Conservation (phyloP, 2,329 filamentous ascomycete genomes). For the Anthostomella pinea region DNA sequence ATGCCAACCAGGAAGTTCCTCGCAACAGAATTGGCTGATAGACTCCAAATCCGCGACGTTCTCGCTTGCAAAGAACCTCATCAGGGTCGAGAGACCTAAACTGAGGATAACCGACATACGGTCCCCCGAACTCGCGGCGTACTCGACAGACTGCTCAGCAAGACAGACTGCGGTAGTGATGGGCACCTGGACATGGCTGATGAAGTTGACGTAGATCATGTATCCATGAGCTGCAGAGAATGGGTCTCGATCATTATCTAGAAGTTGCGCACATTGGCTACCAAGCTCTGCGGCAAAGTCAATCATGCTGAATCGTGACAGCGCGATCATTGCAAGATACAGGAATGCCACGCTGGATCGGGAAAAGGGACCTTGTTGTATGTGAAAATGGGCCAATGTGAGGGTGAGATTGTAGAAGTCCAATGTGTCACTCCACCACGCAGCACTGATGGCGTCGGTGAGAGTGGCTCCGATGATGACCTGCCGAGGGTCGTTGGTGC, state of each 20-base stretch:
- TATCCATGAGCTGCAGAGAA: slow-evolving; percentile 67
- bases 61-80: slow-evolving; percentile 68
- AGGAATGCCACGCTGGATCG: slow-evolving; percentile 69
- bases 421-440: slow-evolving; percentile 70
- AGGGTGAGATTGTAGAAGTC: slow-evolving; percentile 71
- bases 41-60: slow-evolving; percentile 67
- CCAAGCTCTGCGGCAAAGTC: slow-evolving; percentile 66
- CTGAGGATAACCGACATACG: slow-evolving; percentile 69
- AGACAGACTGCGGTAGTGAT: slow-evolving; percentile 55
- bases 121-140: slow-evolving; percentile 65
- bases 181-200: slow-evolving; percentile 68
- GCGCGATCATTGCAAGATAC: slow-evolving; percentile 63
- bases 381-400: slow-evolving; percentile 63
- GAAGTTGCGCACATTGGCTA: slow-evolving; percentile 58
- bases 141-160: slow-evolving; percentile 65
- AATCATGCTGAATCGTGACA: slow-evolving; percentile 69
- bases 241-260: slow-evolving; percentile 60
- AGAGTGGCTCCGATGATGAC: slow-evolving; percentile 67
- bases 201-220: slow-evolving; percentile 66
- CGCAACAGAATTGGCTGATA: slow-evolving; percentile 68
- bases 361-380: slow-evolving; percentile 62
- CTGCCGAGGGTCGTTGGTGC: slow-evolving; percentile 50
- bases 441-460: slow-evolving; percentile 65
- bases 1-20: slow-evolving; percentile 72
- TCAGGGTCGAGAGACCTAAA: slow-evolving; percentile 63